Evolutionary conservation across 1,284 basidiomycete genomes (phyloP), one percentile per base, ranked within the genome.

Genomic region (Tilletia walkeri): DNA sequence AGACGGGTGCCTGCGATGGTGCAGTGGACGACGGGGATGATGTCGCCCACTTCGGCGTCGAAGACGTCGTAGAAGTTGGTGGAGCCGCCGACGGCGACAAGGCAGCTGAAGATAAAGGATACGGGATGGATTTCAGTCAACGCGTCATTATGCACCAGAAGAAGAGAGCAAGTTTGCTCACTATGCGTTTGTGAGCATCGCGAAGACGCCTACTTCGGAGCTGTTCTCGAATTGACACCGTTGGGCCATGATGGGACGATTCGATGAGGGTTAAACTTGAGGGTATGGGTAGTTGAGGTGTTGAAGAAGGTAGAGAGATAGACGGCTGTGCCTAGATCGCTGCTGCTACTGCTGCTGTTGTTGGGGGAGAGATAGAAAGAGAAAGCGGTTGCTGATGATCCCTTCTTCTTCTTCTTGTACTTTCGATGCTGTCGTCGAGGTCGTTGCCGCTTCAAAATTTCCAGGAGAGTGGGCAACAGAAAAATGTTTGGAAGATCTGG

Each of bases 21-120:
- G 68, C 95, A 95, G 87, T 98, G 94, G 66, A 99, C 92, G 86
- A 99, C 94, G 74, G 95, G 95, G 80, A 98, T 89, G 70, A 97
- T 90, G 83, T 96, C 95, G 72, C 89, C 90, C 50, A 98, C 89
- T 84, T 98, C 95, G 77, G 91, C 89, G 87, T 99, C 94, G 83
- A 98, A 99, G 41, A 92, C 91, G 18, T 94, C 95, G 88, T 96
- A 97, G 83, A 99, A 99, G 87, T 99, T 99, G 79, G 94, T 91
- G 84, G 93, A 94, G 80, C 95, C 95, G 82, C 94, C 92, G 79
- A 96, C 89, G 70, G 94, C 93, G 78, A 89, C 80, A 20, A 83
- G 78, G 68, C 79, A 83, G 59, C 59, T 63, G 59, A 3, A 16
- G 24, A 30, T 30, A 30, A 30, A 1, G 24, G 2, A 2, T 30